A percentile compares a stretch with the other conserved stretches of the same genome.
phyloP scores from a whole-genome alignment of 2,329 filamentous ascomycete genomes.

The Fusarium torulosum region DNA sequence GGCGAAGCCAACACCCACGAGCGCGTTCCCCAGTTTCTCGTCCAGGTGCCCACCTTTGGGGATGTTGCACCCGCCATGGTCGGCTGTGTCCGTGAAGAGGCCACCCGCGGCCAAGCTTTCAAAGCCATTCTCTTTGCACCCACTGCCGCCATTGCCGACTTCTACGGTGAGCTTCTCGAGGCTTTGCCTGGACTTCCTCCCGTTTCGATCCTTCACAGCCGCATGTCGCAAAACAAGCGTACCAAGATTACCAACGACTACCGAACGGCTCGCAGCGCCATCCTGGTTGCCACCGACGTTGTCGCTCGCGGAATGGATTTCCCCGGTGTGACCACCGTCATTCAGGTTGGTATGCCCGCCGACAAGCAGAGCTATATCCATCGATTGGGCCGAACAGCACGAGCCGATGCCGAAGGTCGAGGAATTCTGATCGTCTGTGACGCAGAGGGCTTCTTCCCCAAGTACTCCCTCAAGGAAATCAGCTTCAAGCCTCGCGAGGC shows the following conservation, averaged over 20 bases:
- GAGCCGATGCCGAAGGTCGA: slow-evolving; percentile 72
- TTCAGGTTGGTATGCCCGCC: slow-evolving; percentile 71
- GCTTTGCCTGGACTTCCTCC: slow-evolving; percentile 57
- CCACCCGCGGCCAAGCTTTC: slow-evolving; percentile 66
- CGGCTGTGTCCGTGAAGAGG: slow-evolving; percentile 65
- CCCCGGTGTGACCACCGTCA: slow-evolving; percentile 74
- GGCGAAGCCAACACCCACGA: slow-evolving; percentile 83
- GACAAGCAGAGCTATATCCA: slow-evolving; percentile 76
- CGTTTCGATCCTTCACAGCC: slow-evolving; percentile 63
- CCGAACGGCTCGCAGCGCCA: slow-evolving; percentile 63
- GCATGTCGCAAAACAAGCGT: slow-evolving; percentile 63
- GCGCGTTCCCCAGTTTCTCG: slow-evolving; percentile 78
- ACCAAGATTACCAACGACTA: slow-evolving; percentile 72
- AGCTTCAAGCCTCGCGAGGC: slow-evolving; percentile 61
- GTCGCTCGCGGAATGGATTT: slow-evolving; percentile 81
- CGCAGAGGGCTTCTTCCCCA: slow-evolving; percentile 64
- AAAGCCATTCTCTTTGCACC: slow-evolving; percentile 89
- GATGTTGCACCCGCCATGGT: slow-evolving; percentile 73
- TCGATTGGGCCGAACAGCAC: slow-evolving; percentile 74
- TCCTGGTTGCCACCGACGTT: slow-evolving; percentile 78
- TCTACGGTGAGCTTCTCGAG: slow-evolving; percentile 62
- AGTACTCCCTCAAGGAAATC: slow-evolving; percentile 66
- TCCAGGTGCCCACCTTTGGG: slow-evolving; percentile 76
- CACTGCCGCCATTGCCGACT: slow-evolving; percentile 65
- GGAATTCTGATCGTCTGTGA: slow-evolving; percentile 70